Base-by-base conservation (phyloP, 129 eudicot species). In the Saposhnikovia divaricata region DNA sequence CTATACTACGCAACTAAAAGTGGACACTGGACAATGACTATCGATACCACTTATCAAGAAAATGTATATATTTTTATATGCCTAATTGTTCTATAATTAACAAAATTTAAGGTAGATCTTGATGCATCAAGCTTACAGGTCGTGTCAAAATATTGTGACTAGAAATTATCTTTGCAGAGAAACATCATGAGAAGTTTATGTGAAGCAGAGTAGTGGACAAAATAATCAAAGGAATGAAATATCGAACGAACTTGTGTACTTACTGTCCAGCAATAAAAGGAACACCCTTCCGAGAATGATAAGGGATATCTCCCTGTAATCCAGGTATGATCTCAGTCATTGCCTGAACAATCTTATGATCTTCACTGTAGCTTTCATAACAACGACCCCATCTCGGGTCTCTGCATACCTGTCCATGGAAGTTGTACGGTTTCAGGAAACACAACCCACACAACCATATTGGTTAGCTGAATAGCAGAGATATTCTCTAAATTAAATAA, bases 351-450 rank as follows among this genome's bases (percentile, higher is more conserved):
- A 90, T 76, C n/a, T 77, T 72, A 3, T 91, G 96, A 84, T 92
- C 93, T 81, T 92, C 97, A 34, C 97, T 90, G 71, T 90, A 92
- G 82, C 97, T 92, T 82, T 92, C 97, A 8, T 77, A 93, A 57
- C 98, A 90, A 37, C 98, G 87, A 5, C 98, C 98, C 98, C 98
- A 93, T 81, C 98, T 87, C 1, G 96, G 96, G 78, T 93, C 98
- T 85, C 98, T 83, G 48, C 98, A 93, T 11, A 92, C 97, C 97
- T 92, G 86, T 73, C 6, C 57, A 71, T 59, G 51, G 15, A 51
- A 57, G 6, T 13, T 0, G 40, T 44, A 15, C 34, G 6, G 15
- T 59, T 59, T 23, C 10, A 59, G 45, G 18, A 71, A 71, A 4
- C 5, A 59, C 23, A 38, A 31, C 73, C 44, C 13, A 0, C 44